These are phyloP conservation scores for Purpureocillium lavendulum DNA, from an alignment of 2,329 filamentous ascomycete species.

Conservation along the genomic window DNA sequence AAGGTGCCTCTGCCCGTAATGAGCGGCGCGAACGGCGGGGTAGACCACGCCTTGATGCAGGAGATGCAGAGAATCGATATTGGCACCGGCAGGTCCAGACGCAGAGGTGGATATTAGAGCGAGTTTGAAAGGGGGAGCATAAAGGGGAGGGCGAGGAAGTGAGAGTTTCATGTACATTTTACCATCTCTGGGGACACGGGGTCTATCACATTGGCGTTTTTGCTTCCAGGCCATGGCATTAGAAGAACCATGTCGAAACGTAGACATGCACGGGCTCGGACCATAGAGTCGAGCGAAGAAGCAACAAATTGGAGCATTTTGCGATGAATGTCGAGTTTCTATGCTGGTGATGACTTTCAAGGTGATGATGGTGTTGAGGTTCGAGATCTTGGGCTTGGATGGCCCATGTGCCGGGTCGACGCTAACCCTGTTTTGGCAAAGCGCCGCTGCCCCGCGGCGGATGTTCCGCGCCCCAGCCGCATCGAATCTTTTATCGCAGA, in stretches of 20 bases:
- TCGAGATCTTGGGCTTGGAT: too few relatives aligned
- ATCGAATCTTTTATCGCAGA: conserved; percentile 18
- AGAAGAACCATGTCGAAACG: background rate
- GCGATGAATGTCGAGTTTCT: too few relatives aligned
- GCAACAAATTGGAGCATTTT: too few relatives aligned
- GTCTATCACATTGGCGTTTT: conserved; percentile 9
- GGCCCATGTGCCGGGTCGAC: background rate
- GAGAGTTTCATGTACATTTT: conserved; percentile 10
- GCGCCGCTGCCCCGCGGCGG: conserved; percentile 2
- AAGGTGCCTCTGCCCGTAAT: conserved; percentile 54
- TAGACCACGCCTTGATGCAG: conserved; percentile 54
- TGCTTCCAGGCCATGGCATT: background rate
- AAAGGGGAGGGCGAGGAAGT: conserved; percentile 1
- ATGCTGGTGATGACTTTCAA: too few relatives aligned
- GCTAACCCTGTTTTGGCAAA: conserved; percentile 3
- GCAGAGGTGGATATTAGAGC: conserved; percentile 35
- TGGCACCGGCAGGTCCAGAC: conserved; percentile 48
- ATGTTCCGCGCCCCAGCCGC: conserved; percentile 12
- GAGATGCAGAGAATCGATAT: conserved; percentile 64
- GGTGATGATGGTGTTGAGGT: too few relatives aligned
- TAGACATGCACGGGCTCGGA: too few relatives aligned
- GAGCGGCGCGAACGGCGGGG: conserved; percentile 32
- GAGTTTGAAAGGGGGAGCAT: background rate
- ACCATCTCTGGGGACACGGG: background rate
- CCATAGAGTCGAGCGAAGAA: too few relatives aligned